Conservation (phyloP, 306 rosid genomes). For the Hippophae gyantsensis region DNA sequence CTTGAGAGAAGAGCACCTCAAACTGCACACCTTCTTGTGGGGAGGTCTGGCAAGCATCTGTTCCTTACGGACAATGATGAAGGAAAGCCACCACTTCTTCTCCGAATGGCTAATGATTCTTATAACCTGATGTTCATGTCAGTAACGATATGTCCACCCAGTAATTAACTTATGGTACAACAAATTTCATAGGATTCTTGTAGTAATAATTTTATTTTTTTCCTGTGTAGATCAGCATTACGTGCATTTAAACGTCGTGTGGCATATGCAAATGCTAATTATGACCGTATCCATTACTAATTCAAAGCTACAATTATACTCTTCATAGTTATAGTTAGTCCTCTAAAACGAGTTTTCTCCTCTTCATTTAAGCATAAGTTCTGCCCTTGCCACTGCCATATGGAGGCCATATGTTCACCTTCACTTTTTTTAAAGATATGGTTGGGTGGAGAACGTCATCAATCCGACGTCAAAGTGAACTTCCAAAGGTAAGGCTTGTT, state of each 20-base stretch:
- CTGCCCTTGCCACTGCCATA: neutral
- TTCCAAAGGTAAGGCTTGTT: conserved; percentile 61
- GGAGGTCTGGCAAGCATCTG: conserved; percentile 94
- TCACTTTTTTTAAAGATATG: conserved; percentile 64
- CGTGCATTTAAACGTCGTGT: conserved; percentile 77
- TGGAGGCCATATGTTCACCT: conserved; percentile 22
- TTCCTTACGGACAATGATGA: conserved; percentile 69
- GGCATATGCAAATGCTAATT: conserved; percentile 91
- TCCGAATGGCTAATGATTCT: conserved; percentile 71
- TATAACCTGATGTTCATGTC: conserved; percentile 81
- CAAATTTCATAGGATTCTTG: conserved; percentile 6
- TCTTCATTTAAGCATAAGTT: conserved; percentile 2
- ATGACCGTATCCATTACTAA: conserved; percentile 70
- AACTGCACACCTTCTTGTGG: conserved; percentile 86
- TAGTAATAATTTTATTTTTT: conserved; percentile 12
- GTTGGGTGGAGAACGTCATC: conserved; percentile 99
- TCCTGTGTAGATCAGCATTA: conserved; percentile 65
- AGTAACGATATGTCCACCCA: conserved; percentile 27
- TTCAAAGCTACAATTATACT: conserved; percentile 5
- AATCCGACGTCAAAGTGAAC: conserved; percentile 88
- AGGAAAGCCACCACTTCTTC: conserved; percentile 73
- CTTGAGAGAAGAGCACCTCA: conserved; percentile 87
- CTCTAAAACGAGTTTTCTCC: neutral
- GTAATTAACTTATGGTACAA: conserved; percentile 12
- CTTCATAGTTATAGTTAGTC: neutral